Conservation (phyloP, 495 filamentous ascomycete species). For the Pseudoneurospora amorphoporcata region DNA sequence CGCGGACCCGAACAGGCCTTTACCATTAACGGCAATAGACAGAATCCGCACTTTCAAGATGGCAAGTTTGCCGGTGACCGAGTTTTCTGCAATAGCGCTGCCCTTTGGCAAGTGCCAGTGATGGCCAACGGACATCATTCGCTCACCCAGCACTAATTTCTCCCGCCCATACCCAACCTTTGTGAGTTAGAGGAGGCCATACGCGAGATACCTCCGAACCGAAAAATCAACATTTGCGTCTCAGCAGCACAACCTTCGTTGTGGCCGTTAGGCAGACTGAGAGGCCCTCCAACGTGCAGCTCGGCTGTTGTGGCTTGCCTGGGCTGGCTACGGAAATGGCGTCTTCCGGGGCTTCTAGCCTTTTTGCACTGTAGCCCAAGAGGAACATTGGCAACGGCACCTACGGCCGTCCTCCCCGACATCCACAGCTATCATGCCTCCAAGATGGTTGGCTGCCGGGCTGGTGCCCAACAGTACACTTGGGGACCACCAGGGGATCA, state of each 20-base stretch:
- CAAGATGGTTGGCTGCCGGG: neutral
- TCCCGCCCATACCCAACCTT: neutral
- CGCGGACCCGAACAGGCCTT: no score
- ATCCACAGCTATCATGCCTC: neutral
- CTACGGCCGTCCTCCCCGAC: constrained; percentile 1
- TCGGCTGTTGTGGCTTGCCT: neutral
- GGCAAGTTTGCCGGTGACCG: no score
- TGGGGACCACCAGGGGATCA: neutral
- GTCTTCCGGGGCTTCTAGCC: neutral
- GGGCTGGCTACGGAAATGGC: neutral
- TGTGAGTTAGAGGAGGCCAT: neutral
- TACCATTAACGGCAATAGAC: no score
- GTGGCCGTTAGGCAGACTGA: neutral
- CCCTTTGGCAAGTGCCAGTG: no score
- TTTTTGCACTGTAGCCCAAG: neutral
- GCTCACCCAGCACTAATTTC: neutral
- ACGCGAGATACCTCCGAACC: no score
- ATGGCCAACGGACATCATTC: neutral
- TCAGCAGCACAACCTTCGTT: neutral
- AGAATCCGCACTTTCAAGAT: no score
- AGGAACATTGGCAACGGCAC: constrained; percentile 9
- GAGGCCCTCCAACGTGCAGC: neutral
- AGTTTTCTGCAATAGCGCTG: no score
- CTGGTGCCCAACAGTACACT: neutral
- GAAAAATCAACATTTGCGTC: no score